Percentiles rank a stretch among this genome's conserved stretches.
phyloP scores from a whole-genome alignment of 78 protist species.

The Guillardia theta region DNA sequence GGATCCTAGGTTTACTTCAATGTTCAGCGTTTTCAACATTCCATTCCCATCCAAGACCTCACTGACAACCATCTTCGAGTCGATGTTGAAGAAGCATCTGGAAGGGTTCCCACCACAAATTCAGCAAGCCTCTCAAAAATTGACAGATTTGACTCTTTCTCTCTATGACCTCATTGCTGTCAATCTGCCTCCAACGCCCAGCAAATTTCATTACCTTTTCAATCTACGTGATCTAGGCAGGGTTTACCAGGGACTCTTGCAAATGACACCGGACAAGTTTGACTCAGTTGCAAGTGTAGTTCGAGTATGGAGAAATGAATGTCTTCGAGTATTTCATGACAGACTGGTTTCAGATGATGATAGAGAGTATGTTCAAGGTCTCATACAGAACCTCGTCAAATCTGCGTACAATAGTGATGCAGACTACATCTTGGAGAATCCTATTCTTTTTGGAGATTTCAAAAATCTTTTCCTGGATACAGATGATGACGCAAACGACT shows the following conservation, averaged over 20 bases:
- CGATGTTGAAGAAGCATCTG: constrained; percentile 56
- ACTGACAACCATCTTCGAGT: constrained; percentile 58
- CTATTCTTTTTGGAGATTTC: neutral
- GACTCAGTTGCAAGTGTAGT: constrained; percentile 13
- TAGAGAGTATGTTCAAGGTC: constrained; percentile 50
- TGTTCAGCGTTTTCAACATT: constrained; percentile 81
- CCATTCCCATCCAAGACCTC: constrained; percentile 61
- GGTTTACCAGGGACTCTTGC: constrained; percentile 76
- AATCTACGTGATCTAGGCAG: constrained; percentile 87
- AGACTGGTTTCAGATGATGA: constrained; percentile 82
- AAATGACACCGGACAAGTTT: neutral
- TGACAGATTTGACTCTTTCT: neutral
- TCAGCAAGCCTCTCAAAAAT: neutral
- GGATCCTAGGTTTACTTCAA: constrained; percentile 77
- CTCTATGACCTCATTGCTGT: neutral
- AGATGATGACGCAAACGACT: neutral
- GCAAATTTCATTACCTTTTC: constrained; percentile 90
- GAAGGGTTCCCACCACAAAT: neutral
- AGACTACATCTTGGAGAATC: neutral
- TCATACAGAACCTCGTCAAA: neutral
- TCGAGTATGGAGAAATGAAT: constrained; percentile 87
- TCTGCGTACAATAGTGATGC: neutral
- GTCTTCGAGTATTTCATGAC: constrained; percentile 84
- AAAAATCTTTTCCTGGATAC: neutral
- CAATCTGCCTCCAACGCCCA: constrained; percentile 85